Evolutionary conservation across 179 eudicot genomes (phyloP).

Genomic region (Carnegiea gigantea): DNA sequence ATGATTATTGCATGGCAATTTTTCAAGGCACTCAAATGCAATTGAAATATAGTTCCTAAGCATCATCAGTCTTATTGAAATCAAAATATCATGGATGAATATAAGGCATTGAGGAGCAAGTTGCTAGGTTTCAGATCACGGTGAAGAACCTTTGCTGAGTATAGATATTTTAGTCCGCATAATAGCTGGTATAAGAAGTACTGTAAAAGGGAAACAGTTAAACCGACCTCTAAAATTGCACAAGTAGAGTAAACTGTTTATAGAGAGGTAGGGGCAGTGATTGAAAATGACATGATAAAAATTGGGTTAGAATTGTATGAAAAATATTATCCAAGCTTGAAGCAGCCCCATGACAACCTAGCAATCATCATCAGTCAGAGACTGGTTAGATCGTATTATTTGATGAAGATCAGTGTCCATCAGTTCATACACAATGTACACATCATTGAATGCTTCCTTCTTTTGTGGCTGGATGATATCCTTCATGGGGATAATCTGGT

Average conservation of each 20-base stretch:
- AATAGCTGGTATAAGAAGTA: slow-evolving; percentile 56
- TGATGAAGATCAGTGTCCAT: no score
- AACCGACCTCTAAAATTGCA: no score
- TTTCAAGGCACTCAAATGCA: background rate
- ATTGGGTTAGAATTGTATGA: background rate
- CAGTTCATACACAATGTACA: no score
- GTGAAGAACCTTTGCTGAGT: slow-evolving; percentile 61
- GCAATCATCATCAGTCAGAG: no score
- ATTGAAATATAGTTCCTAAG: background rate
- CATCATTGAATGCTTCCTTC: no score
- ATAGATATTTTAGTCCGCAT: slow-evolving; percentile 55
- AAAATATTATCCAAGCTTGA: background rate
- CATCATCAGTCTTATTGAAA: background rate
- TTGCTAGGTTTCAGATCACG: slow-evolving; percentile 61
- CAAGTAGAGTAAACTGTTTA: no score
- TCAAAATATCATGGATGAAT: no score
- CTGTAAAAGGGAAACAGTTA: slow-evolving; percentile 30
- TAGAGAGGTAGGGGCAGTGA: background rate
- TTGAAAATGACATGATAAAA: background rate
- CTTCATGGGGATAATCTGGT: no score
- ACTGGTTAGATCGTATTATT: no score
- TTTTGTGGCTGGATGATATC: no score
- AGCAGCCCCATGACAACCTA: slow-evolving; percentile 10
- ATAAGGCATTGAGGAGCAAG: slow-evolving; percentile 52
- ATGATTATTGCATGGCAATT: slow-evolving; percentile 13